Conservation (phyloP, 257 asterid species). For the Lantana camara region DNA sequence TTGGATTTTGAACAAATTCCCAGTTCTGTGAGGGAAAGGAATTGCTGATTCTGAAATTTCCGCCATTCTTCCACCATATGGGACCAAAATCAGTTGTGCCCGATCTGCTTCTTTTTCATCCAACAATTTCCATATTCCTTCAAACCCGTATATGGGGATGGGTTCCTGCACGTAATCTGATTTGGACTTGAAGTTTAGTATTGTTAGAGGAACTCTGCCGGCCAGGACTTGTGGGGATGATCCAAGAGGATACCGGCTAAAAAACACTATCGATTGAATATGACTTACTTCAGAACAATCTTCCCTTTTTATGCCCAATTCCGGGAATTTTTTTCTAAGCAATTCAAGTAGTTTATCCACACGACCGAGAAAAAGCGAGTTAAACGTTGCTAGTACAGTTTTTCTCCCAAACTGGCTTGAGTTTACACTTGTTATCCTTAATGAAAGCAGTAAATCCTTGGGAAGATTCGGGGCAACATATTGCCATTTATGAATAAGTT, state of each 20-base stretch:
- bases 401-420: too few relatives aligned
- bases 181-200: too few relatives aligned
- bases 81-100: neutral
- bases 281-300: conserved; percentile 33
- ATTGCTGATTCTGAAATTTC: conserved; percentile 21
- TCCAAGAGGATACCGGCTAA: too few relatives aligned
- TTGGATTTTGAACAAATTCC: conserved; percentile 17
- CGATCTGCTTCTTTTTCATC: neutral
- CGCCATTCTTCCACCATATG: conserved; percentile 23
- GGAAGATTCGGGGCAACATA: too few relatives aligned
- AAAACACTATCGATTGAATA: too few relatives aligned
- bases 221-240: too few relatives aligned
- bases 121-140: too few relatives aligned
- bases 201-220: too few relatives aligned
- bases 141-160: neutral
- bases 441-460: too few relatives aligned
- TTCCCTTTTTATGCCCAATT: conserved; percentile 22
- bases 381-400: conserved; percentile 20
- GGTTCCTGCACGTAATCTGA: too few relatives aligned
- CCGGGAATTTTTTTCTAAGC: conserved; percentile 21
- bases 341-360: conserved; percentile 13
- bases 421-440: too few relatives aligned
- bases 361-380: conserved; percentile 26
- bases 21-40: conserved; percentile 23
- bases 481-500: too few relatives aligned